These are phyloP conservation scores for Acidomyces sp. DNA, from an alignment of 495 filamentous ascomycete genomes.

Conservation along the genomic window DNA sequence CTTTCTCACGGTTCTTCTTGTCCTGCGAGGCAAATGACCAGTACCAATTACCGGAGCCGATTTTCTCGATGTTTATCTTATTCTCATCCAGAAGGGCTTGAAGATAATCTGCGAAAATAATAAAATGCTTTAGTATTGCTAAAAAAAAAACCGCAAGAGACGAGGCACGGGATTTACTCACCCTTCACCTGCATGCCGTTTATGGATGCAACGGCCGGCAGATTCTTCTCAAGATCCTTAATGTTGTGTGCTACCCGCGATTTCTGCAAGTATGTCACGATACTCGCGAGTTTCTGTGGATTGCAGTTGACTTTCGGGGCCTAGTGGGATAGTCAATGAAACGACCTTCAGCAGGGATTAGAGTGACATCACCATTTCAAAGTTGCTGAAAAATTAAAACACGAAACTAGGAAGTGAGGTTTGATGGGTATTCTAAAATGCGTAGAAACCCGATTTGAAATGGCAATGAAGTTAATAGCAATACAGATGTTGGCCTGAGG, in stretches of 20 bases:
- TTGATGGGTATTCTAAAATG: no score
- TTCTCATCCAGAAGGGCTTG: conserved; percentile 51
- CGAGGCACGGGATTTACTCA: no score
- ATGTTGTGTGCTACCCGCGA: conserved; percentile 54
- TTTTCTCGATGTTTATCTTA: conserved; percentile 61
- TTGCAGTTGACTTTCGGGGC: conserved; percentile 49
- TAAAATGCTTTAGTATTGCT: neutral
- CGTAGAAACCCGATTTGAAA: no score
- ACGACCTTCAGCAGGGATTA: no score
- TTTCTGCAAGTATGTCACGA: conserved; percentile 50
- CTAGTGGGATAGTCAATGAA: conserved; percentile 25
- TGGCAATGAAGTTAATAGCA: no score
- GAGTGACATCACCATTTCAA: no score
- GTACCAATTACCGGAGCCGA: conserved; percentile 72
- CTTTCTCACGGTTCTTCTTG: conserved; percentile 37
- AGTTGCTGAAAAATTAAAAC: no score
- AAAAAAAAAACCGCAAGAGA: no score
- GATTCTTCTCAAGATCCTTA: conserved; percentile 60
- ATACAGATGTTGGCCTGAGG: no score
- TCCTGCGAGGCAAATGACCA: conserved; percentile 60
- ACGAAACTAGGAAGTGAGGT: no score
- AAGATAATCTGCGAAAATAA: conserved; percentile 44
- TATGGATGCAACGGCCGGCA: conserved; percentile 55
- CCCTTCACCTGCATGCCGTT: conserved; percentile 47
- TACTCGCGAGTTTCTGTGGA: conserved; percentile 46